Conservation (phyloP, 352 stramenopile genomes). For the Aphanomyces astaci region DNA sequence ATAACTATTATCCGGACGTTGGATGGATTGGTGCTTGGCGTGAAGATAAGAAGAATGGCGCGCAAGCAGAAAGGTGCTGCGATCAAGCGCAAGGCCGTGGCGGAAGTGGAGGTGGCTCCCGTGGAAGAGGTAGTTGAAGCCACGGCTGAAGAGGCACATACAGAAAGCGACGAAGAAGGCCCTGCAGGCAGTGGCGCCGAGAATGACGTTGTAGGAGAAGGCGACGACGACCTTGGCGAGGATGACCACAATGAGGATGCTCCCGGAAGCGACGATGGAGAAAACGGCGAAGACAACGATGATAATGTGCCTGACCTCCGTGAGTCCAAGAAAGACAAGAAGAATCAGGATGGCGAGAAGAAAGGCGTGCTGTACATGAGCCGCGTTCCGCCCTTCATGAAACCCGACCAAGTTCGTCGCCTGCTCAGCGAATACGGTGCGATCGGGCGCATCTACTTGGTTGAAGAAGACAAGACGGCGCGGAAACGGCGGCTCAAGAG, state of each 20-base stretch:
- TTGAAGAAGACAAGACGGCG: constrained; percentile 91
- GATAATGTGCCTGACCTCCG: not conserved
- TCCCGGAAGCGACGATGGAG: not conserved
- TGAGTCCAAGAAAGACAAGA: not conserved
- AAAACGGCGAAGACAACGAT: not conserved
- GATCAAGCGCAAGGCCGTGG: not conserved
- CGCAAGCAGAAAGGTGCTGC: not conserved
- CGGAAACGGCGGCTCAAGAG: constrained; percentile 85
- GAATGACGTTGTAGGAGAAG: not conserved
- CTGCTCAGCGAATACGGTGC: constrained; percentile 88
- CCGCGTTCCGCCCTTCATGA: constrained; percentile 95
- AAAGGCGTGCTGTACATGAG: constrained; percentile 86
- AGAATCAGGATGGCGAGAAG: constrained; percentile 9
- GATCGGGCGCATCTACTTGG: constrained; percentile 94
- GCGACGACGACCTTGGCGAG: not conserved
- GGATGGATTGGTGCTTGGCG: not conserved
- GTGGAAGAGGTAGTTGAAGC: not conserved
- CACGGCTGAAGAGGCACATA: not conserved
- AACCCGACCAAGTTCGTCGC: constrained; percentile 91
- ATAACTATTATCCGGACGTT: not conserved
- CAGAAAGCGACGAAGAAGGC: not conserved
- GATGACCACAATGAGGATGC: not conserved
- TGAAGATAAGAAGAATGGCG: not conserved
- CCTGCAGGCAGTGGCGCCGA: not conserved
- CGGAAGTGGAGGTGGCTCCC: not conserved